phyloP scores from a whole-genome alignment of 1,139 yeast genomes.

The Yamadazyma spencermartinsiae region DNA sequence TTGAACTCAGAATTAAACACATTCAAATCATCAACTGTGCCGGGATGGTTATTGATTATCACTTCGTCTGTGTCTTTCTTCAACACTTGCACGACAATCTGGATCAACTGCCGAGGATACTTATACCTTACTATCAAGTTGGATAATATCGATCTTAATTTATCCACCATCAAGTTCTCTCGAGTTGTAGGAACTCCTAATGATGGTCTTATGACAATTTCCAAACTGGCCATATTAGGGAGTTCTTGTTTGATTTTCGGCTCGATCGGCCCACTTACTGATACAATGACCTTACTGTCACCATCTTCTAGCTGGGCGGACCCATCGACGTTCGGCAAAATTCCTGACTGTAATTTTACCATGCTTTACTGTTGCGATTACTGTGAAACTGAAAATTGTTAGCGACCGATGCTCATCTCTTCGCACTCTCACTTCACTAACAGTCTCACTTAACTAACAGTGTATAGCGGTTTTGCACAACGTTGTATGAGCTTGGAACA shows the following conservation, averaged over 20 bases:
- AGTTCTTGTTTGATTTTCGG: constrained; percentile 81
- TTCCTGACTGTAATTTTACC: constrained; percentile 24
- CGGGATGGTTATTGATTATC: constrained; percentile 36
- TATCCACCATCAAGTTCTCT: constrained; percentile 75
- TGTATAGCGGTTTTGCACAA: constrained; percentile 4
- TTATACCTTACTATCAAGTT: constrained; percentile 62
- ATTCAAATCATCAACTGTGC: constrained; percentile 27
- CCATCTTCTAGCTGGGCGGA: constrained; percentile 61
- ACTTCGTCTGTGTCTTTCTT: constrained; percentile 37
- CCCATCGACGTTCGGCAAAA: constrained; percentile 71
- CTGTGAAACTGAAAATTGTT: background rate
- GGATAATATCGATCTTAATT: constrained; percentile 61
- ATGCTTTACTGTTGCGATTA: background rate
- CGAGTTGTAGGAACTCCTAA: constrained; percentile 74
- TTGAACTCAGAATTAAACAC: constrained; percentile 57
- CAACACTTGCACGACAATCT: constrained; percentile 75
- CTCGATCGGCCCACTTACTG: constrained; percentile 91
- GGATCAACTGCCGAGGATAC: constrained; percentile 84
- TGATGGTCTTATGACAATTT: constrained; percentile 78
- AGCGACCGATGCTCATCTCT: background rate
- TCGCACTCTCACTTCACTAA: no score
- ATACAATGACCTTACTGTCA: constrained; percentile 60
- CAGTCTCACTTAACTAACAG: background rate
- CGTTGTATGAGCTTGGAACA: constrained; percentile 28
- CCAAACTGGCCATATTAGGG: constrained; percentile 77